Conservation (phyloP, 371 early-diverging fungal genomes). For the Rozella allomycis region DNA sequence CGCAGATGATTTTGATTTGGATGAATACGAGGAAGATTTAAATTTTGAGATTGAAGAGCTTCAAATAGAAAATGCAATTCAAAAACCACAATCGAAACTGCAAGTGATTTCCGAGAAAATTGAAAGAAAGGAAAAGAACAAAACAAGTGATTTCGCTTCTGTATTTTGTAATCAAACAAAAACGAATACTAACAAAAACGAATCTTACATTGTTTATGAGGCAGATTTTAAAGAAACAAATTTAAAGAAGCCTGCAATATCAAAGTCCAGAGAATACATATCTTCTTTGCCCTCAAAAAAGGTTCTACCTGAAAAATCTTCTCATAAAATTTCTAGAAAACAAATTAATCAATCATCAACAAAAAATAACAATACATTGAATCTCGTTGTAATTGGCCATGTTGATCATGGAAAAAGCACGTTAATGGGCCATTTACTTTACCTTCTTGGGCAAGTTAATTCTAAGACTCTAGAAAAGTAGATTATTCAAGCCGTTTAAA, state of each 20-base stretch:
- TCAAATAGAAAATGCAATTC: background rate
- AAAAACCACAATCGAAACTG: background rate
- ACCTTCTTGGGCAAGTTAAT: conserved; percentile 64
- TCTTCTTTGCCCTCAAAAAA: background rate
- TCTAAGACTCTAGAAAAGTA: conserved; percentile 68
- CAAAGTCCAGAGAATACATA: background rate
- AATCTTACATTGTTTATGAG: background rate
- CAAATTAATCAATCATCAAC: background rate
- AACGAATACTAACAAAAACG: too few species aligned
- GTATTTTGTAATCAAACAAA: too few species aligned
- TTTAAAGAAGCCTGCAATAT: background rate
- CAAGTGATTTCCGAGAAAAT: too few species aligned
- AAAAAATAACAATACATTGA: background rate
- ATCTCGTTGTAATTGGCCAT: conserved; percentile 46
- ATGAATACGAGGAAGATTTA: background rate
- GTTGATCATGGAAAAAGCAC: conserved; percentile 99
- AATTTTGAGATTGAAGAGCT: too few species aligned
- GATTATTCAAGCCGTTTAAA: conserved; percentile 71
- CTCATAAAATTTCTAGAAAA: too few species aligned
- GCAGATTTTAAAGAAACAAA: background rate
- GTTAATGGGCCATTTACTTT: conserved; percentile 87
- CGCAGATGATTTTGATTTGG: background rate
- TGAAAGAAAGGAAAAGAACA: too few species aligned
- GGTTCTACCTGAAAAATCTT: background rate
- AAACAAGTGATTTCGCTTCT: too few species aligned